Base-by-base conservation (phyloP, 768 basidiomycete genomes). In the Naematelia aurantialba region DNA sequence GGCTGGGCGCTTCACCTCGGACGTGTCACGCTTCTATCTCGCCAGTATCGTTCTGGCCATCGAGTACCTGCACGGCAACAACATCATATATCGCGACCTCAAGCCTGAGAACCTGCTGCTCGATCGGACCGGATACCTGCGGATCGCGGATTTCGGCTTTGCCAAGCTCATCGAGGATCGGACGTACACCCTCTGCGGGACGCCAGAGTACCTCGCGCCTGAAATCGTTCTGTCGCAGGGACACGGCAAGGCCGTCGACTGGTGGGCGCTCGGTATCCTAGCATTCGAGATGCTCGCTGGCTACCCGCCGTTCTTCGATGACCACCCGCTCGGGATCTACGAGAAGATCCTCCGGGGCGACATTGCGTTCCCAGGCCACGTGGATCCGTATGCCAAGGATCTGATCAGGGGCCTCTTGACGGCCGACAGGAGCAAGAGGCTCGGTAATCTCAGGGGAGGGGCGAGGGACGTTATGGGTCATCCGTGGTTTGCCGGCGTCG, bases 211-310 rank as follows among this genome's bases (percentile, higher is more conserved):
- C 74, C 85, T 99, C 34, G 94, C 96, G 2, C 96, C 96, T 19
- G 96, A 99, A 79, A 96, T 99, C 58, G 96, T 99, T 58, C 88
- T 94, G 71, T 91, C 90, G 4, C 92, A 94, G 62, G 96, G 96
- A 11, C 96, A 99, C 77, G 92, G 92, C 11, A 94, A 96, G 76
- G 92, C 93, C 8, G 93, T 92, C 4, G 94, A 99, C 75, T 99
- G 92, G 92, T 99, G 96, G 96, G 94, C 96, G 8, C 88, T 92
- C 69, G 96, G 96, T 19, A 89, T 98, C 47, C 81, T 99, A 31
- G 91, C 89, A 76, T 99, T 94, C 76, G 96, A 99, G 77, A 97
- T 98, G 92, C 84, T 99, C 45, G 94, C 94, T 29, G 96, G 96
- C 1, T 98, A 94, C 73, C 93, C 94, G 25, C 96, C 96, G 21